phyloP scores from a whole-genome alignment of 345 rosid species.

The Hypericum androsaemum region DNA sequence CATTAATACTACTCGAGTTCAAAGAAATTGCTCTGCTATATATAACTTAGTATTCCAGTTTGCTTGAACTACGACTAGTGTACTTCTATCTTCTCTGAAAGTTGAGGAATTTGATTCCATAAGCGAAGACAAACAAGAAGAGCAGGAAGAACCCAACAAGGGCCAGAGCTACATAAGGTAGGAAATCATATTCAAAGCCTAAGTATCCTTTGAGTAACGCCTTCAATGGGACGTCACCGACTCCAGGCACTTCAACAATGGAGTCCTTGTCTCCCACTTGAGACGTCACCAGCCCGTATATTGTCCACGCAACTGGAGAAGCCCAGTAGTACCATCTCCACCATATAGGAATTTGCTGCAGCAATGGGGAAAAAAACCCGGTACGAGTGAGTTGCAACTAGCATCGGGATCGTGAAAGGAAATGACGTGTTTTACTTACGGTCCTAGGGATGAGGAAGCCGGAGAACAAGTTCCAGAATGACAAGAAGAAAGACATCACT shows the following conservation, averaged over 20 bases:
- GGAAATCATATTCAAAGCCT: conserved; percentile 29
- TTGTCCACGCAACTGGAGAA: conserved; percentile 37
- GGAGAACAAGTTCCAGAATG: conserved; percentile 38
- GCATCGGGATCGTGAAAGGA: no score
- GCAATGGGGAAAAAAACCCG: neutral
- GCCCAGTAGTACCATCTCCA: conserved; percentile 51
- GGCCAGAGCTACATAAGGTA: conserved; percentile 22
- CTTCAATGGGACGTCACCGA: neutral
- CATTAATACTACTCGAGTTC: no score
- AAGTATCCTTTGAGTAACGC: conserved; percentile 18
- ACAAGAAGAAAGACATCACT: conserved; percentile 30
- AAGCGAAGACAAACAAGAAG: conserved; percentile 33
- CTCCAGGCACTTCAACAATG: neutral
- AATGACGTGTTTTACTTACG: conserved; percentile 12
- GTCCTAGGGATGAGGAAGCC: conserved; percentile 34
- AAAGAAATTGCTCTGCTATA: no score
- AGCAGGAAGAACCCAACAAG: conserved; percentile 31
- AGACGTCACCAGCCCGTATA: conserved; percentile 31
- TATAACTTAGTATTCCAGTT: no score
- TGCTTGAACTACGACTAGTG: no score
- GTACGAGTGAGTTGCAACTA: no score
- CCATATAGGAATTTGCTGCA: conserved; percentile 33
- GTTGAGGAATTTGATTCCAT: conserved; percentile 35
- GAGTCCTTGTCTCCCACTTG: conserved; percentile 20
- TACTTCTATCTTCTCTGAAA: conserved; percentile 27